These are phyloP conservation scores for Termitomyces titanicus DNA, from an alignment of 768 basidiomycete genomes.

Conservation along the genomic window DNA sequence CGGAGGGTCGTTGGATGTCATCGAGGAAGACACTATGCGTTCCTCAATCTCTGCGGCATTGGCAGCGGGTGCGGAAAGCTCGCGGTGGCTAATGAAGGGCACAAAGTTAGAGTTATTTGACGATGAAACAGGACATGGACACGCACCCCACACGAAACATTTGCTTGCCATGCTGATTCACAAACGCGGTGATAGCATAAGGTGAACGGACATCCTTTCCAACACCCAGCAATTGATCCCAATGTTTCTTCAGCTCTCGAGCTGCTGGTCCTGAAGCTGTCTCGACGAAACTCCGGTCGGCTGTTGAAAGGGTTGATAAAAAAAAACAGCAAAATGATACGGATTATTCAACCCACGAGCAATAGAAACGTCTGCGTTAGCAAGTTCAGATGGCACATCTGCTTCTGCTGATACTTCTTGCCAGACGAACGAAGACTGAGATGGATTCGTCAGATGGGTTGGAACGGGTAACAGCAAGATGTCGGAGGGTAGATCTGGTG, in stretches of 20 bases:
- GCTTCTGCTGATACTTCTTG: conserved; percentile 38
- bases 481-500: conserved; percentile 6
- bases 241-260: conserved; percentile 70
- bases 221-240: conserved; percentile 68
- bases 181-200: conserved; percentile 77
- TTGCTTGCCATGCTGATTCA: conserved; percentile 76
- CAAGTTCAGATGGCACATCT: conserved; percentile 49
- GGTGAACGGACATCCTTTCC: conserved; percentile 67
- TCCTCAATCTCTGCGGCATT: conserved; percentile 50
- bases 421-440: conserved; percentile 41
- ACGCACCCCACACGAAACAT: conserved; percentile 79
- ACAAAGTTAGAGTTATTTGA: conserved; percentile 1
- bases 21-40: conserved; percentile 30
- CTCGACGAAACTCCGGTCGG: conserved; percentile 76
- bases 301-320: conserved; percentile 31
- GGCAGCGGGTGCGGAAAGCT: conserved; percentile 56
- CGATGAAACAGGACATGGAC: neutral
- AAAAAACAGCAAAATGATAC: conserved; percentile 1
- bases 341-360: conserved; percentile 43
- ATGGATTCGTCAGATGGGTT: conserved; percentile 30
- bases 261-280: conserved; percentile 76
- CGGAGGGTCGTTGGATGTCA: conserved; percentile 29
- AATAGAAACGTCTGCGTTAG: conserved; percentile 53
- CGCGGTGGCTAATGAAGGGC: conserved; percentile 45
- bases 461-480: conserved; percentile 39